phyloP scores from a whole-genome alignment of 164 flowering plant species.

The Aristolochia contorta region DNA sequence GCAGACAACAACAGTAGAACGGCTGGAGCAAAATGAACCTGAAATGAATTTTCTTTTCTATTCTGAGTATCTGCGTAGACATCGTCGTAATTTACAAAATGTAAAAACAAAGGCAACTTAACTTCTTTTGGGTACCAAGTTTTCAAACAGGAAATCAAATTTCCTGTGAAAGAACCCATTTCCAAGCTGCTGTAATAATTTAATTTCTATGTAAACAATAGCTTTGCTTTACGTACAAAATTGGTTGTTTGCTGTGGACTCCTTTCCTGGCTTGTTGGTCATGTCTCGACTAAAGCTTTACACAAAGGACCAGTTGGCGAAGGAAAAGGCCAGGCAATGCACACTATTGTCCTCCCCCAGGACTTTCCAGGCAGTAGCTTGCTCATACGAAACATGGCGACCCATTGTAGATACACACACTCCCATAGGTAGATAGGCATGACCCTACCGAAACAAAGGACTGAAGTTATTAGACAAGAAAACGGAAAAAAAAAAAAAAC shows the following conservation, averaged over 20 bases:
- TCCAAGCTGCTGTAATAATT: background rate
- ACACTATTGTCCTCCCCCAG: slow-evolving; percentile 52
- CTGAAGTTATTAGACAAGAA: too few species aligned
- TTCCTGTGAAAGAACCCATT: background rate
- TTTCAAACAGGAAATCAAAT: background rate
- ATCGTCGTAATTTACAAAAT: too few species aligned
- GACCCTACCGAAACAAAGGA: slow-evolving; percentile 45
- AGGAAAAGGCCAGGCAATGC: slow-evolving; percentile 79
- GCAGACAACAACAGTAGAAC: too few species aligned
- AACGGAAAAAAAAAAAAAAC: too few species aligned
- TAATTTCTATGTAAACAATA: slow-evolving; percentile 7
- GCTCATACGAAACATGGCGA: slow-evolving; percentile 70
- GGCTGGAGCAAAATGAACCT: too few species aligned
- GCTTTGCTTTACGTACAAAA: slow-evolving; percentile 10
- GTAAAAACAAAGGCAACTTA: too few species aligned
- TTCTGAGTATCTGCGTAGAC: too few species aligned
- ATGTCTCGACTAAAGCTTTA: slow-evolving; percentile 14
- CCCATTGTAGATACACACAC: slow-evolving; percentile 85
- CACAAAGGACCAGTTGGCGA: slow-evolving; percentile 90
- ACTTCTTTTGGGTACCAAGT: background rate
- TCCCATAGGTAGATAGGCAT: slow-evolving; percentile 67
- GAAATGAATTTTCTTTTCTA: too few species aligned
- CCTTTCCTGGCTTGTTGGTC: background rate
- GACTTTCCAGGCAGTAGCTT: slow-evolving; percentile 87
- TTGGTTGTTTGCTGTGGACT: background rate